Evolutionary conservation across 495 filamentous ascomycete genomes (phyloP).

Genomic region (Daldinia decipiens): DNA sequence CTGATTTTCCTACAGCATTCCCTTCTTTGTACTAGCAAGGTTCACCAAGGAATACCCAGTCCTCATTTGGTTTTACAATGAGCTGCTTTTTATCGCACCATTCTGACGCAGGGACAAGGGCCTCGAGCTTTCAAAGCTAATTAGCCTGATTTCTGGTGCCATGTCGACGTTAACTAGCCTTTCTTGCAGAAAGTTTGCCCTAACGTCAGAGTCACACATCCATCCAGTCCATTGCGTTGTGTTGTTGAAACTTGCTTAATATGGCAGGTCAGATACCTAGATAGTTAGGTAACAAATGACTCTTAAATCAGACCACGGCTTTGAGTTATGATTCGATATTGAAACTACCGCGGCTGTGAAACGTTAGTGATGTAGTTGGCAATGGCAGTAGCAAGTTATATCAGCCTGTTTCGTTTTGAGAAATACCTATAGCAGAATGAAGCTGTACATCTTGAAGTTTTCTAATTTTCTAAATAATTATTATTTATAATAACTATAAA

Average conservation of each 20-base stretch:
- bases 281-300: not conserved
- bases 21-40: constrained; percentile 7
- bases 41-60: not conserved
- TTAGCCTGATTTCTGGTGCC: not conserved
- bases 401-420: too few species aligned
- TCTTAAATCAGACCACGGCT: not conserved
- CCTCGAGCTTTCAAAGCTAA: not conserved
- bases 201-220: not conserved
- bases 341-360: not conserved
- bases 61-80: not conserved
- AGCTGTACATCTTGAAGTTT: too few species aligned
- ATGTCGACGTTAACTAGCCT: not conserved
- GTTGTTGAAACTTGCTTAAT: not conserved
- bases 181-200: not conserved
- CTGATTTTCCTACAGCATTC: not conserved
- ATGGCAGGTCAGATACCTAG: not conserved
- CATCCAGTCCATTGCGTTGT: not conserved
- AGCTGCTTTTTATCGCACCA: not conserved
- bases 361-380: not conserved
- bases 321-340: not conserved
- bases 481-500: not conserved
- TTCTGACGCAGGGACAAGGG: not conserved
- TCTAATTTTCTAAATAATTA: too few species aligned
- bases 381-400: too few species aligned
- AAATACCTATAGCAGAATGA: too few species aligned